Percentiles rank a stretch among this genome's conserved stretches.
phyloP scores from a whole-genome alignment of 1,139 yeast genomes.

The Magnusiomyces sp. region DNA sequence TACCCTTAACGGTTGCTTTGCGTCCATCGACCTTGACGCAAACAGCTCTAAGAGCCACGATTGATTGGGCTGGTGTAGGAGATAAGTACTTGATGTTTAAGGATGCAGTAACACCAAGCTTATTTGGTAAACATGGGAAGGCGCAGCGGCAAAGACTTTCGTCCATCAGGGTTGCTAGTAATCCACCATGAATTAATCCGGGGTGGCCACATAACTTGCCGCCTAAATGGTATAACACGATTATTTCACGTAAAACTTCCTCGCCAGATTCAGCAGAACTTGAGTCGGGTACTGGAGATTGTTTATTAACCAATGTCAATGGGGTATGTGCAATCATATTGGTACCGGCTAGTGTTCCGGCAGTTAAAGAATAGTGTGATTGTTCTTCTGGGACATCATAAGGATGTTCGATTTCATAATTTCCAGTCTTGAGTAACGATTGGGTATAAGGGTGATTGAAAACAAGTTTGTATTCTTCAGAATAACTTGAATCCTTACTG shows the following conservation, averaged over 20 bases:
- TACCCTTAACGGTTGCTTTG: slow-evolving; percentile 68
- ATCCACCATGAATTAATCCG: slow-evolving; percentile 80
- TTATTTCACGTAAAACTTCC: slow-evolving; percentile 18
- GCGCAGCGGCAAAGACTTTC: slow-evolving; percentile 86
- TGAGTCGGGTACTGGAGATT: slow-evolving; percentile 11
- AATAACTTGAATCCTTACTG: slow-evolving; percentile 9
- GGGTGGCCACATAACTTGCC: slow-evolving; percentile 54
- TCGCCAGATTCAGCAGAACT: slow-evolving; percentile 8
- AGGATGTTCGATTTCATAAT: slow-evolving; percentile 20
- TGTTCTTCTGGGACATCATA: slow-evolving; percentile 22
- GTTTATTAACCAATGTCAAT: slow-evolving; percentile 22
- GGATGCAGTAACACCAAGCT: slow-evolving; percentile 85
- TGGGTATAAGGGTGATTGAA: slow-evolving; percentile 22
- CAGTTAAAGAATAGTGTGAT: slow-evolving; percentile 25
- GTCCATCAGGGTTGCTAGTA: slow-evolving; percentile 73
- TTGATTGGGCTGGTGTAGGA: slow-evolving; percentile 58
- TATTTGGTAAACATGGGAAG: slow-evolving; percentile 71
- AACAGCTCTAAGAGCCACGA: slow-evolving; percentile 59
- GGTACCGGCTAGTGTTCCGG: slow-evolving; percentile 29
- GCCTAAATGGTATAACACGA: slow-evolving; percentile 60
- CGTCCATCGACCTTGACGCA: slow-evolving; percentile 67
- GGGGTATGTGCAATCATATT: slow-evolving; percentile 30
- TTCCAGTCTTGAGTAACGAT: slow-evolving; percentile 19
- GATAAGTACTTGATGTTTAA: slow-evolving; percentile 56
- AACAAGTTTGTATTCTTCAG: slow-evolving; percentile 16